Conservation (phyloP, 306 rosid genomes). For the Albizia julibrissin region DNA sequence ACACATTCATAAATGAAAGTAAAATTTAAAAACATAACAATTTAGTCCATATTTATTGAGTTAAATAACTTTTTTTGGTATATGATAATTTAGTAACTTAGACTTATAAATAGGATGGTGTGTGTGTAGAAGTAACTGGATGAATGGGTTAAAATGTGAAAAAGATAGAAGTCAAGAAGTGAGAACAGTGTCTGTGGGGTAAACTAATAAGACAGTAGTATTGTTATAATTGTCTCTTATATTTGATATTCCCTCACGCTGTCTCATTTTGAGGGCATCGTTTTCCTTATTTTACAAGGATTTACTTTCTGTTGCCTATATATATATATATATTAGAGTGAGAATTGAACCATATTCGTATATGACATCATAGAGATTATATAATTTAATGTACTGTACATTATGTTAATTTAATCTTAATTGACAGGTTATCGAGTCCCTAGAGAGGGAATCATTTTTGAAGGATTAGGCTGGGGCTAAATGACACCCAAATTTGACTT, state of each 20-base stretch:
- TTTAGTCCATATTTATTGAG: no score
- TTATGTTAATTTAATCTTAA: neutral
- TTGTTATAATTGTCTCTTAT: conserved; percentile 15
- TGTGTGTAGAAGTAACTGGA: neutral
- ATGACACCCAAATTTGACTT: conserved; percentile 55
- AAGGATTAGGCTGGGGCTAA: conserved; percentile 50
- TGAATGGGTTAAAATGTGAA: conserved; percentile 23
- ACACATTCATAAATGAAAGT: no score
- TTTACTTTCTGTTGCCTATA: conserved; percentile 45
- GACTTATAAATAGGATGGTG: neutral
- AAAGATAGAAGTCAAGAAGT: neutral
- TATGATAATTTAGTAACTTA: no score
- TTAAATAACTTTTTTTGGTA: no score
- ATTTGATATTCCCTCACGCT: conserved; percentile 42
- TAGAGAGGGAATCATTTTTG: conserved; percentile 50
- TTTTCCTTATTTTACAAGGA: conserved; percentile 40
- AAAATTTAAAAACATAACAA: no score
- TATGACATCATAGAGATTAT: conserved; percentile 30
- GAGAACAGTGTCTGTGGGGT: conserved; percentile 13
- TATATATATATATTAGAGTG: neutral
- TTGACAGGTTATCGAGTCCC: conserved; percentile 42
- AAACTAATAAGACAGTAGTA: conserved; percentile 18
- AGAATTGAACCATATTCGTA: conserved; percentile 28
- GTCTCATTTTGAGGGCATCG: conserved; percentile 38
- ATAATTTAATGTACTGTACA: neutral